These are phyloP conservation scores for Epichloe festucae DNA, from an alignment of 2,329 filamentous ascomycete species.

Conservation along the genomic window DNA sequence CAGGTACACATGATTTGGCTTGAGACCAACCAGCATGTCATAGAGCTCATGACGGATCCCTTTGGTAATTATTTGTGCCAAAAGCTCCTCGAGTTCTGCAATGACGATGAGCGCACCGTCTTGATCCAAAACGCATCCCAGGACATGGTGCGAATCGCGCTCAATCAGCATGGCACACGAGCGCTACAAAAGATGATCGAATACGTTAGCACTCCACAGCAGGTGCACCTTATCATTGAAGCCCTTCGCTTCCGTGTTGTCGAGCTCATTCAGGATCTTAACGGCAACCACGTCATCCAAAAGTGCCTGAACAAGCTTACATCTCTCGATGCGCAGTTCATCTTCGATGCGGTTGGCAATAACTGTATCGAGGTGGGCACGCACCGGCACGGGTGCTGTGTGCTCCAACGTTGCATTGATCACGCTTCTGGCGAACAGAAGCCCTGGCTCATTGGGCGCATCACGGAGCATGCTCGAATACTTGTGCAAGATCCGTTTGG, in stretches of 20 bases:
- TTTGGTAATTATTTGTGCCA: slow-evolving; percentile 99
- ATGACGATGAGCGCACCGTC: slow-evolving; percentile 84
- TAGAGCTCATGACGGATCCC: slow-evolving; percentile 96
- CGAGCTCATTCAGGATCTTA: slow-evolving; percentile 89
- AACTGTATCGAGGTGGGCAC: slow-evolving; percentile 87
- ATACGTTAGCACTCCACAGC: slow-evolving; percentile 73
- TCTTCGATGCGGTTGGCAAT: slow-evolving; percentile 83
- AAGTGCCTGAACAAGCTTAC: slow-evolving; percentile 95
- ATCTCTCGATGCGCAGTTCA: slow-evolving; percentile 78
- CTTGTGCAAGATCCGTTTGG: slow-evolving; percentile 95
- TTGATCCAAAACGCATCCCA: slow-evolving; percentile 82
- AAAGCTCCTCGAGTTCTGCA: slow-evolving; percentile 91
- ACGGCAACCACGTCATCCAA: slow-evolving; percentile 98
- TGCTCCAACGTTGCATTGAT: slow-evolving; percentile 95
- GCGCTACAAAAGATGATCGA: slow-evolving; percentile 98
- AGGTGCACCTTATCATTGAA: slow-evolving; percentile 77
- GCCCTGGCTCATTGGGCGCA: slow-evolving; percentile 69
- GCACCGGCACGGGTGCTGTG: slow-evolving; percentile 94
- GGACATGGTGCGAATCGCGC: slow-evolving; percentile 81
- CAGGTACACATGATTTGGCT: slow-evolving; percentile 87
- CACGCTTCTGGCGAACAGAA: slow-evolving; percentile 88
- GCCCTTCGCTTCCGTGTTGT: slow-evolving; percentile 78
- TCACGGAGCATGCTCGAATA: slow-evolving; percentile 75
- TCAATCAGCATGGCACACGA: slow-evolving; percentile 94
- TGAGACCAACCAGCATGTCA: slow-evolving; percentile 85